phyloP scores from a whole-genome alignment of 805 yeast genomes.

The Suhomyces pyralidae region DNA sequence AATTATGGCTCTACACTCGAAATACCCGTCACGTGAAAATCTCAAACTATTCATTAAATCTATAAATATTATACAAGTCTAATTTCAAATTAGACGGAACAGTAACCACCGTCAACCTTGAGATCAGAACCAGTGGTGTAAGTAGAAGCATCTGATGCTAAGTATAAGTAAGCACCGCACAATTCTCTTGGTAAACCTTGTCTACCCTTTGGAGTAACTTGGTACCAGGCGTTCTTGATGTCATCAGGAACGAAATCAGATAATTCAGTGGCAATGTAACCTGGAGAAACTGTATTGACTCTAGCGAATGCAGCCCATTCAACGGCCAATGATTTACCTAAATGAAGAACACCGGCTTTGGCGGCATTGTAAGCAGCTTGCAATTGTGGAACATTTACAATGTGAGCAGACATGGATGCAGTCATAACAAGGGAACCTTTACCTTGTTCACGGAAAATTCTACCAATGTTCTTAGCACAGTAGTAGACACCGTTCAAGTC shows the following conservation, averaged over 20 bases:
- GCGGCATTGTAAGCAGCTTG: conserved; percentile 86
- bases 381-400: conserved; percentile 81
- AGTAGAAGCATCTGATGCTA: conserved; percentile 78
- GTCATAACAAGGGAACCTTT: conserved; percentile 79
- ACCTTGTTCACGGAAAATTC: conserved; percentile 67
- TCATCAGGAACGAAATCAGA: conserved; percentile 36
- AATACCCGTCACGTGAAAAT: neutral
- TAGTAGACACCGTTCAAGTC: conserved; percentile 81
- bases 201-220: conserved; percentile 67
- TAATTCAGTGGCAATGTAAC: conserved; percentile 77
- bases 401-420: conserved; percentile 86
- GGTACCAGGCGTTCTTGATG: conserved; percentile 37
- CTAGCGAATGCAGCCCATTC: conserved; percentile 89
- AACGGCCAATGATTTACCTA: conserved; percentile 73
- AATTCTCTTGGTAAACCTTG: conserved; percentile 71
- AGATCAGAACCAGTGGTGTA: conserved; percentile 79
- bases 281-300: conserved; percentile 79
- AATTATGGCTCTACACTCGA: neutral
- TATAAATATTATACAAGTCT: neutral
- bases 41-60: neutral
- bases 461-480: conserved; percentile 73
- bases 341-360: conserved; percentile 79
- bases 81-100: conserved; percentile 36
- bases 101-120: conserved; percentile 77
- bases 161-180: conserved; percentile 74